Base-by-base conservation (phyloP, 208 protist species). In the Trypanosomatidae sp. region DNA sequence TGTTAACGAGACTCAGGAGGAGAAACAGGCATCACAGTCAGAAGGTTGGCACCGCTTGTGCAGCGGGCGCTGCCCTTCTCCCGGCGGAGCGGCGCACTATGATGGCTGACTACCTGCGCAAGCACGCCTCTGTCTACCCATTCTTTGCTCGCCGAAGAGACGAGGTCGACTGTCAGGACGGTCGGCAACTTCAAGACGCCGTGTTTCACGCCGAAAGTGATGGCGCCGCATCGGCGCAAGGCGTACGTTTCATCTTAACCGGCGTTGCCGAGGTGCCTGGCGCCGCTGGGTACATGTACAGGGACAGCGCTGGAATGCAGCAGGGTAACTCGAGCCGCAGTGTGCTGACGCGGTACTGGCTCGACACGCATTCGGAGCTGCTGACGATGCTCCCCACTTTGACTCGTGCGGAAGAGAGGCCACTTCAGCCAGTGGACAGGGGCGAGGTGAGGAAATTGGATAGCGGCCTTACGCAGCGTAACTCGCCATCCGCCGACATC, bases 271-370 rank as follows among this genome's bases (percentile, higher is more conserved):
- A 28, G 39, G 39, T n/a, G 62, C 19, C 33, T 53, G 47, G 8
- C 4, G 17, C 65, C 17, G 49, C n/a, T 33, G 25, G 47, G 36
- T 43, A 56, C 65, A 28, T 39, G 15, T 69, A 19, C 65, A 53
- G 19, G 9, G 50, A 46, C 30, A 46, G 30, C 33, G n/a, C 66
- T 52, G 52, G 28, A 6, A 50, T 30, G 62, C 28, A 43, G 66
- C 59, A 66, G 0, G 62, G 43, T 22, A 72, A 76, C 15, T 62
- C 73, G 43, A 70, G 74, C 49, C 82, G 77, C 17, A 62, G 71
- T 30, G 85, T 87, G 30, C 77, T 90, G 43, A 75, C 76, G 44
- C 76, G 74, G 49, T 87, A 85, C 65, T 90, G 82, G 85, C 47
- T 86, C 43, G 50, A 44, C 5, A 36, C 50, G 41, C 82, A 87